Conservation (phyloP, 2,329 filamentous ascomycete genomes). For the Sporothrix brunneoviolacea region DNA sequence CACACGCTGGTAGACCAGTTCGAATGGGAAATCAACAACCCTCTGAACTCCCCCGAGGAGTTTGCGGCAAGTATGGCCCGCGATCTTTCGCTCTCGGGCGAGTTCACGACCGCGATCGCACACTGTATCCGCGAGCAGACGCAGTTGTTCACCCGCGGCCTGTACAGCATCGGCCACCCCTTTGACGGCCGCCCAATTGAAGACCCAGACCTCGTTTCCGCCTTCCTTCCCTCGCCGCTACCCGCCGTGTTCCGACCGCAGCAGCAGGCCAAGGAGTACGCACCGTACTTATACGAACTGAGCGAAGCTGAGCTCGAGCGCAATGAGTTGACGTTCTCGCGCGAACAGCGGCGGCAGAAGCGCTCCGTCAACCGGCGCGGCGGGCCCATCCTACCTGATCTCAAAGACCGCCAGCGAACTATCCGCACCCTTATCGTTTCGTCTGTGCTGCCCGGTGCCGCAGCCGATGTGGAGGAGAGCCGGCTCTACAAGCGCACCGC, state of each 20-base stretch:
- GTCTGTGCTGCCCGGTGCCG: slow-evolving; percentile 83
- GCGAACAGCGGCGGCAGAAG: slow-evolving; percentile 91
- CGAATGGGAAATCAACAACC: slow-evolving; percentile 98
- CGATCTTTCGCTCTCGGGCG: slow-evolving; percentile 84
- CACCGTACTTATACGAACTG: slow-evolving; percentile 88
- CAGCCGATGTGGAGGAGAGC: slow-evolving; percentile 71
- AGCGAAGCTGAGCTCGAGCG: slow-evolving; percentile 84
- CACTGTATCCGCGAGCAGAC: slow-evolving; percentile 96
- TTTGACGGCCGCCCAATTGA: slow-evolving; percentile 93
- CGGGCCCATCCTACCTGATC: slow-evolving; percentile 86
- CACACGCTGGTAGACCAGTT: slow-evolving; percentile 95
- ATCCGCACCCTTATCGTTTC: slow-evolving; percentile 90
- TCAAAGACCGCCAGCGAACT: slow-evolving; percentile 89
- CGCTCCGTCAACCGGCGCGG: slow-evolving; percentile 89
- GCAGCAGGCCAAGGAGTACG: slow-evolving; percentile 89
- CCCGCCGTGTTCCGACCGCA: slow-evolving; percentile 79
- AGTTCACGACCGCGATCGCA: slow-evolving; percentile 95
- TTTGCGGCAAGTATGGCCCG: slow-evolving; percentile 85
- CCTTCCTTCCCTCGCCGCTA: slow-evolving; percentile 80
- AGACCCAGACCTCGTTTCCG: slow-evolving; percentile 78
- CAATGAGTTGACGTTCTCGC: slow-evolving; percentile 85
- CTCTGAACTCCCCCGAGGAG: slow-evolving; percentile 86
- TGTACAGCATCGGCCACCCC: slow-evolving; percentile 88
- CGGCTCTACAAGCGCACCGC: slow-evolving; percentile 75
- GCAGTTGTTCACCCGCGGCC: slow-evolving; percentile 85